Base-by-base conservation (phyloP, 768 basidiomycete species). In the Pholiota molesta region DNA sequence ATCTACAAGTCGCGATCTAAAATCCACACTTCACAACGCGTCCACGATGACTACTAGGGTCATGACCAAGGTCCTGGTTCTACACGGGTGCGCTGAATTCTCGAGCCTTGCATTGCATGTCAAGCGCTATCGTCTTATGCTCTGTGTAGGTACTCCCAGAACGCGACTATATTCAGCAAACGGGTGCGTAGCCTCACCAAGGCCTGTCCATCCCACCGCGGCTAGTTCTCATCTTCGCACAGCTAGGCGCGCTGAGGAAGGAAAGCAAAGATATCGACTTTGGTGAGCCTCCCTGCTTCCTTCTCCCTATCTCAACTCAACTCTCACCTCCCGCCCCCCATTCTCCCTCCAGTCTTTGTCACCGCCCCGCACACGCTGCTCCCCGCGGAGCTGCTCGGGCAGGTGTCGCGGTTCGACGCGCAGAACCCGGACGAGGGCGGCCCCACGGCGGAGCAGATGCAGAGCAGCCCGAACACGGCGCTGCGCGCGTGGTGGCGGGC, bases 201-300 rank as follows among this genome's bases (percentile, higher is more conserved):
- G 10, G 10, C 23, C 47, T 1, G 8, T 49, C n/a, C n/a, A n/a
- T n/a, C n/a, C n/a, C 21, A 19, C 4, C 13, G 10, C 29, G 29
- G 5, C 57, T n/a, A n/a, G n/a, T 47, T 17, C 23, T 33, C 7
- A 53, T 55, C 21, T 53, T 16, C 21, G 40, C 31, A n/a, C 29
- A 93, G 90, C 76, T 92, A 49, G 89, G 88, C 19, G 91, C 90
- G 2, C 76, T 93, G 28, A 81, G 90, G 55, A 92, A 90, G 73
- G 81, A 88, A 61, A 85, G 86, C 64, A 86, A 87, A 65, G 80
- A 81, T 57, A 72, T 91, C 42, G 89, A 92, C 65, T 77, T 92
- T 58, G 87, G 91, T 89, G 57, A 33, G 73, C 66, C 35, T 10
- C 21, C 14, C 31, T 35, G 29, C 14, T 44, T 16, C 47, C 52